A percentile compares a stretch with the other conserved stretches of the same genome.
These are phyloP conservation scores for Coix lacrymajobi DNA, from an alignment of 176 grass and related monocot species.

Conservation along the genomic window DNA sequence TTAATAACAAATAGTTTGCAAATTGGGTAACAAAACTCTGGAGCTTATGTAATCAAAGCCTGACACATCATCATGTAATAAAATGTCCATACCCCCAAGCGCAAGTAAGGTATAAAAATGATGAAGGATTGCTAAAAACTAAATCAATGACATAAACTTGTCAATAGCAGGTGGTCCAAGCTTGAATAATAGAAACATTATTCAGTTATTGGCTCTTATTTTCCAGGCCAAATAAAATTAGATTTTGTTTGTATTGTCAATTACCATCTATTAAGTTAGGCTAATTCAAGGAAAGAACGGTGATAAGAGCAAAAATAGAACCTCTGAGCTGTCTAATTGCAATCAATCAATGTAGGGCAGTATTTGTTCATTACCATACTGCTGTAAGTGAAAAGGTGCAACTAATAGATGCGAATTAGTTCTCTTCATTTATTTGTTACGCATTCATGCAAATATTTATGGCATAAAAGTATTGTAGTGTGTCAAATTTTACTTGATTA, in stretches of 20 bases:
- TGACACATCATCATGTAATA: background rate
- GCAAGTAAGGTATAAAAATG: background rate
- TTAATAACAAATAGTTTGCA: background rate
- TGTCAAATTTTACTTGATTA: background rate
- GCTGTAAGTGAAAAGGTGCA: background rate
- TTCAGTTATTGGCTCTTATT: background rate
- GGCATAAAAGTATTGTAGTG: background rate
- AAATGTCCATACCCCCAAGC: background rate
- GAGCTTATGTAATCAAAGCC: background rate
- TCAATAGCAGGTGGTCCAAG: background rate
- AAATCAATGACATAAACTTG: background rate
- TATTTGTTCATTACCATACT: background rate
- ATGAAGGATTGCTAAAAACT: background rate
- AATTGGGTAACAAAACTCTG: constrained; percentile 5
- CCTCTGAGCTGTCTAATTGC: background rate
- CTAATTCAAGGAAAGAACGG: background rate
- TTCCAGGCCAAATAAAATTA: background rate
- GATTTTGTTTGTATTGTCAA: background rate
- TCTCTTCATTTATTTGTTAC: background rate
- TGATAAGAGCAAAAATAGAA: background rate
- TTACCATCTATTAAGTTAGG: background rate
- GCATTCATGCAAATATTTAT: background rate
- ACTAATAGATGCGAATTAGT: background rate
- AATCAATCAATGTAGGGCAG: background rate
- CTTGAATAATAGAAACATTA: background rate